Conservation (phyloP, 2,329 filamentous ascomycete species). For the Catunica adiposa region DNA sequence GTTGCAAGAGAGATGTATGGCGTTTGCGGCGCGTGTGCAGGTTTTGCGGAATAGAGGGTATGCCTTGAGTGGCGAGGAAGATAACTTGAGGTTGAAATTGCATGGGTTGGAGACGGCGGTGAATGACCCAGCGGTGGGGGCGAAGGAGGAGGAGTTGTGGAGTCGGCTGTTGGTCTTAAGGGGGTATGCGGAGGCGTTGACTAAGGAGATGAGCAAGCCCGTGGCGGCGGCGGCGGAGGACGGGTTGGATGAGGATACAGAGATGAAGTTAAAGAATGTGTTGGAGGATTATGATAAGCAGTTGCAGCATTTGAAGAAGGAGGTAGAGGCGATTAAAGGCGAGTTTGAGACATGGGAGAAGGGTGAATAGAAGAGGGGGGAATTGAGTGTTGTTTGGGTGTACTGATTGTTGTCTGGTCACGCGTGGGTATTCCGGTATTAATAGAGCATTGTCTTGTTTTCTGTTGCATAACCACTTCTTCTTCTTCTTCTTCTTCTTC, state of each 20-base stretch:
- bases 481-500: not conserved
- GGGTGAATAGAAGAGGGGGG: conserved; percentile 16
- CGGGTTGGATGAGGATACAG: conserved; percentile 50
- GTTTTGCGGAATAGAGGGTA: conserved; percentile 69
- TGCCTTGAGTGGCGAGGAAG: conserved; percentile 62
- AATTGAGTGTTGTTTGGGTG: not conserved
- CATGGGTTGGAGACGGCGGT: conserved; percentile 50
- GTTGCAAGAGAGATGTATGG: conserved; percentile 55
- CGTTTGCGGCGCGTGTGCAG: conserved; percentile 63
- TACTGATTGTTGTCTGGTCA: not conserved
- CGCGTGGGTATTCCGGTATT: not conserved
- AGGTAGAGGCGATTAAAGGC: conserved; percentile 45
- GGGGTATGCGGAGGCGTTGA: conserved; percentile 55
- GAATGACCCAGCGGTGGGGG: conserved; percentile 57
- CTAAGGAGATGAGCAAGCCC: conserved; percentile 56
- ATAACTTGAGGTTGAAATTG: conserved; percentile 58
- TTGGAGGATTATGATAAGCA: conserved; percentile 71
- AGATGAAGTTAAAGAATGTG: conserved; percentile 60
- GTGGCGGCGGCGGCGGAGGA: conserved; percentile 36
- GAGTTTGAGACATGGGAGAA: conserved; percentile 41
- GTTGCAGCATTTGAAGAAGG: conserved; percentile 57
- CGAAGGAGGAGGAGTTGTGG: conserved; percentile 72
- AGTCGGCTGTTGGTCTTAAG: conserved; percentile 60
- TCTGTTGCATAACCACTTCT: not conserved
- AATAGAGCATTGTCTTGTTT: not conserved